Evolutionary conservation across 2,329 filamentous ascomycete species (phyloP).

Genomic region (Alternaria ethzedia): DNA sequence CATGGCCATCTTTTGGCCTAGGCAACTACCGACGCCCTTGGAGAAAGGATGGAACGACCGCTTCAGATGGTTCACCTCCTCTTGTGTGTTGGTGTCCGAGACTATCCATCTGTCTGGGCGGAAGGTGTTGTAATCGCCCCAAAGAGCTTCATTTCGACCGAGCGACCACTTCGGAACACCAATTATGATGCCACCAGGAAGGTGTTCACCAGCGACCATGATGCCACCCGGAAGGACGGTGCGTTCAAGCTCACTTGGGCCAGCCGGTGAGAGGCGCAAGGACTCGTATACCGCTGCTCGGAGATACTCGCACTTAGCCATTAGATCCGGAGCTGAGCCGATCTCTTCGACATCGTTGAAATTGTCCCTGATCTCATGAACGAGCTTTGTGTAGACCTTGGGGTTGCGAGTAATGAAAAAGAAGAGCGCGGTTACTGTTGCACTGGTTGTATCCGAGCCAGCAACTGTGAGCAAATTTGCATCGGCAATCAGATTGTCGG

Average conservation of each 20-base stretch:
- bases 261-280: slow-evolving; percentile 21
- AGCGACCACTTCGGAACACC: slow-evolving; percentile 23
- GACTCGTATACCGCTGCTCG: slow-evolving; percentile 24
- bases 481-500: slow-evolving; percentile 44
- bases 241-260: slow-evolving; percentile 18
- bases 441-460: slow-evolving; percentile 21
- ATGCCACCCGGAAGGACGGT: slow-evolving; percentile 24
- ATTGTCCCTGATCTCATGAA: slow-evolving; percentile 15
- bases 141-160: slow-evolving; percentile 23
- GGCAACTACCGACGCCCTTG: slow-evolving; percentile 30
- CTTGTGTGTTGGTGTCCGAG: slow-evolving; percentile 11
- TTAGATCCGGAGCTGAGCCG: background rate
- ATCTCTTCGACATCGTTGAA: slow-evolving; percentile 18
- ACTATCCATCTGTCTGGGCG: slow-evolving; percentile 27
- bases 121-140: slow-evolving; percentile 19
- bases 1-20: slow-evolving; percentile 32
- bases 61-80: slow-evolving; percentile 15
- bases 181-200: slow-evolving; percentile 23
- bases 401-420: slow-evolving; percentile 20
- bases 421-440: slow-evolving; percentile 10
- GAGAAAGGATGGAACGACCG: slow-evolving; percentile 24
- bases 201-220: slow-evolving; percentile 14
- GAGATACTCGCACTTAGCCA: slow-evolving; percentile 17
- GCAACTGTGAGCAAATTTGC: slow-evolving; percentile 20
- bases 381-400: slow-evolving; percentile 13